Base-by-base conservation (phyloP, 1,284 basidiomycete genomes). In the Rhizoctonia solani region DNA sequence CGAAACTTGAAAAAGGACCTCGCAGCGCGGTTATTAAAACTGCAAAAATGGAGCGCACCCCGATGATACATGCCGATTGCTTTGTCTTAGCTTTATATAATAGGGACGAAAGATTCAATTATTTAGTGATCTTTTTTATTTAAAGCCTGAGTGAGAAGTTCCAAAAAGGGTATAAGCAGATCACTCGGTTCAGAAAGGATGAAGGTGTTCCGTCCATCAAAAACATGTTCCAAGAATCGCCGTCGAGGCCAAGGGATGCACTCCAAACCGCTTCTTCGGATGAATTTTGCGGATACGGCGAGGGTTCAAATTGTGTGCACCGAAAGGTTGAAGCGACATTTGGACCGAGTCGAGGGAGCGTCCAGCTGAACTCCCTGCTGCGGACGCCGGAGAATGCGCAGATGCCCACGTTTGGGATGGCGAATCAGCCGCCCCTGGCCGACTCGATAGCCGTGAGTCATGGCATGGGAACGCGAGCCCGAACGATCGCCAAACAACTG, bases 381-480 rank as follows among this genome's bases (percentile, higher is more conserved):
- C 55, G 14, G 69, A 65, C 16, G 67, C 49, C 6, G 69, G 32
- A 9, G 69, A 44, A 46, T 29, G 54, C 27, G 69, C 65, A 42
- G 16, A 34, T 29, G 14, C 44, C 44, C 23, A 52, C 41, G 42
- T 44, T 49, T 54, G 70, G 39, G 42, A 54, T 50, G 44, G 71
- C 21, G 54, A 59, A 50, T 54, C 66, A 56, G 29, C 41, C 16
- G 37, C 68, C 53, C 34, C 46, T 52, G 50, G 58, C 46, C 42
- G 71, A 39, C 46, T 68, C 32, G 47, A 55, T 27, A 23, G 69
- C 27, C 68, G 67, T 66, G 85, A 84, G 75, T 89, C 87, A 72
- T 90, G 85, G 74, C 89, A 90, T 13, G 89, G 89, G 76, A 91
- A 90, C 41, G 87, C 88, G 25, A 91, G 83, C 66, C 69, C 86